Evolutionary conservation across 2,329 filamentous ascomycete species (phyloP).

Genomic region (Lomentospora prolificans): DNA sequence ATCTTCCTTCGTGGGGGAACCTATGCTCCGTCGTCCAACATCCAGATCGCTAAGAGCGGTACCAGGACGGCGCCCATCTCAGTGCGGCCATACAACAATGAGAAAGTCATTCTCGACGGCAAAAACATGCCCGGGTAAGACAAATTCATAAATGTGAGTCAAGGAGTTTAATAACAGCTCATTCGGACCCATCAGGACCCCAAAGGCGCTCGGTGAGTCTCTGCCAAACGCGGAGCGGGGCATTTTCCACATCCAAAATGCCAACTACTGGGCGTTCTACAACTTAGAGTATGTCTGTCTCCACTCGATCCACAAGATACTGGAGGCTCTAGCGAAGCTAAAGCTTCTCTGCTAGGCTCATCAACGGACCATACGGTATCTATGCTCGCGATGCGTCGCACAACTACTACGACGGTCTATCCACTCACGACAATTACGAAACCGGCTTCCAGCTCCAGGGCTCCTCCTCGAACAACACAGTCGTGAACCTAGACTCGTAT

Average conservation of each 20-base stretch:
- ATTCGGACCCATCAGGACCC: constrained; percentile 20
- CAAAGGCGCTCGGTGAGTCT: constrained; percentile 25
- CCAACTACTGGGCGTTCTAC: constrained; percentile 35
- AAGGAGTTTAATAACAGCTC: not conserved
- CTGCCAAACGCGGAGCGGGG: constrained; percentile 30
- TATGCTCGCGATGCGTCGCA: constrained; percentile 22
- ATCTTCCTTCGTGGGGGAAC: constrained; percentile 35
- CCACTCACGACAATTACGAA: constrained; percentile 26
- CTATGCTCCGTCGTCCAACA: constrained; percentile 35
- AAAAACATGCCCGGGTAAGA: constrained; percentile 24
- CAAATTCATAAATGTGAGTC: no score
- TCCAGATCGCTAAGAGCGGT: constrained; percentile 35
- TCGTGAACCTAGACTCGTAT: constrained; percentile 30
- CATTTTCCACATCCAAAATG: constrained; percentile 31
- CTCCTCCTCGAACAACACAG: constrained; percentile 22
- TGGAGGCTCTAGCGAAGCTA: not conserved
- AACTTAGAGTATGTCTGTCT: constrained; percentile 18
- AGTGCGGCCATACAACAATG: constrained; percentile 28
- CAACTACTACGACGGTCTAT: constrained; percentile 22
- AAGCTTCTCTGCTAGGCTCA: constrained; percentile 13
- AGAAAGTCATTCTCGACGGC: constrained; percentile 33
- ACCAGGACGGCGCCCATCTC: constrained; percentile 29
- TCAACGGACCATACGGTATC: constrained; percentile 24
- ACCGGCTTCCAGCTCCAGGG: constrained; percentile 23
- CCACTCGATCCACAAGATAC: not conserved